phyloP scores from a whole-genome alignment of 1,139 yeast species.

The Geotrichum siamense region DNA sequence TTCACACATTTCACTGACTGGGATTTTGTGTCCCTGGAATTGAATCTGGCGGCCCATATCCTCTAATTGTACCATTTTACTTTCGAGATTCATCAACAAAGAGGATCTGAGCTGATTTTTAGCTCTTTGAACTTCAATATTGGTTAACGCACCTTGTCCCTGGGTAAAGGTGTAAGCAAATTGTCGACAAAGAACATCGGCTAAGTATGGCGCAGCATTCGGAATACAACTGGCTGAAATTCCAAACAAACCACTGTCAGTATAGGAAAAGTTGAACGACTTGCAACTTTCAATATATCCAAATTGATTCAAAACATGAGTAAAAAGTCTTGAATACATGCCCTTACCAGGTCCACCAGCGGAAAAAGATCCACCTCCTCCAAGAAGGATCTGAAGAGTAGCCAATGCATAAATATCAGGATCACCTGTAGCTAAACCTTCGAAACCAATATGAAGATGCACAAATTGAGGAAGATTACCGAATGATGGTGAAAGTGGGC shows the following conservation, averaged over 20 bases:
- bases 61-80: constrained; percentile 84
- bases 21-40: constrained; percentile 70
- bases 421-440: constrained; percentile 75
- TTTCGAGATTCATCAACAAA: constrained; percentile 84
- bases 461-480: constrained; percentile 75
- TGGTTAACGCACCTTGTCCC: constrained; percentile 54
- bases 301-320: constrained; percentile 83
- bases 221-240: constrained; percentile 80
- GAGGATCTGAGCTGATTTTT: constrained; percentile 90
- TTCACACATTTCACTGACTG: constrained; percentile 74
- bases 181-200: constrained; percentile 75
- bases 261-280: constrained; percentile 83
- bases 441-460: constrained; percentile 82
- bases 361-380: constrained; percentile 95
- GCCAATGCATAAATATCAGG: constrained; percentile 90
- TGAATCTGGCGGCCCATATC: constrained; percentile 94
- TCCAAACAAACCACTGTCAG: constrained; percentile 89
- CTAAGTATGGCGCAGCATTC: constrained; percentile 74
- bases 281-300: constrained; percentile 87
- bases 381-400: constrained; percentile 82
- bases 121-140: constrained; percentile 75
- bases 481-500: constrained; percentile 66
- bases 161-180: constrained; percentile 55
- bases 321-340: constrained; percentile 90
- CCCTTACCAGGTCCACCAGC: constrained; percentile 99